These are phyloP conservation scores for Colletotrichum sidae DNA, from an alignment of 2,329 filamentous ascomycete genomes.

Conservation along the genomic window DNA sequence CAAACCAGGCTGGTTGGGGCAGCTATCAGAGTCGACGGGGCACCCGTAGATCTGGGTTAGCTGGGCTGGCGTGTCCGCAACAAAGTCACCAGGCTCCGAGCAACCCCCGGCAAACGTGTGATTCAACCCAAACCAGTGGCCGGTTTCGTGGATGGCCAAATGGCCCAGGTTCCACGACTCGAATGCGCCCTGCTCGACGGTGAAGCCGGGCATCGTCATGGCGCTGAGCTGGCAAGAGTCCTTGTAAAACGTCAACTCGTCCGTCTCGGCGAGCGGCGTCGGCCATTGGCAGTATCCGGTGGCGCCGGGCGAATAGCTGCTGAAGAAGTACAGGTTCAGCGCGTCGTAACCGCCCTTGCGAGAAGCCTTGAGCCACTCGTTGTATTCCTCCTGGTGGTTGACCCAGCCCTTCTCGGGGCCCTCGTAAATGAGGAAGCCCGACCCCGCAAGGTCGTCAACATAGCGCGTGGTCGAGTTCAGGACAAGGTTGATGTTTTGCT, in stretches of 20 bases:
- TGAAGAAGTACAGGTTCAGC: constrained; percentile 61
- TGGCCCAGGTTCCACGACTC: constrained; percentile 40
- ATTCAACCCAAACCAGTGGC: constrained; percentile 58
- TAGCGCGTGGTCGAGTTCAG: constrained; percentile 42
- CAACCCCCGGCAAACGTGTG: constrained; percentile 55
- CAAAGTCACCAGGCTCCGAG: constrained; percentile 46
- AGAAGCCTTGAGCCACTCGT: constrained; percentile 23
- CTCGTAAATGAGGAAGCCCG: constrained; percentile 41
- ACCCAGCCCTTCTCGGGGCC: constrained; percentile 40
- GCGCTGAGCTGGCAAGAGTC: constrained; percentile 33
- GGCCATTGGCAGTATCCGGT: constrained; percentile 62
- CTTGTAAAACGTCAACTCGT: constrained; percentile 13
- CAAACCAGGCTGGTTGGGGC: constrained; percentile 39
- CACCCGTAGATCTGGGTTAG: constrained; percentile 39
- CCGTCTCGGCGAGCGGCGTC: constrained; percentile 15
- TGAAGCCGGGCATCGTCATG: constrained; percentile 34
- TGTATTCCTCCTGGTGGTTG: constrained; percentile 21
- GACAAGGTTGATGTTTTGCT: constrained; percentile 40
- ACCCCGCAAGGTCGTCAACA: constrained; percentile 40
- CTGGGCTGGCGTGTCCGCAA: constrained; percentile 53
- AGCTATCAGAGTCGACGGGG: constrained; percentile 38
- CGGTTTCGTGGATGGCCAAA: constrained; percentile 51
- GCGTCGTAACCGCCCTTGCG: constrained; percentile 54
- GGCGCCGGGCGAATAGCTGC: constrained; percentile 47
- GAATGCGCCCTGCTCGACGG: constrained; percentile 26